These are phyloP conservation scores for Malus domestica DNA, from an alignment of 306 rosid species.

Conservation along the genomic window DNA sequence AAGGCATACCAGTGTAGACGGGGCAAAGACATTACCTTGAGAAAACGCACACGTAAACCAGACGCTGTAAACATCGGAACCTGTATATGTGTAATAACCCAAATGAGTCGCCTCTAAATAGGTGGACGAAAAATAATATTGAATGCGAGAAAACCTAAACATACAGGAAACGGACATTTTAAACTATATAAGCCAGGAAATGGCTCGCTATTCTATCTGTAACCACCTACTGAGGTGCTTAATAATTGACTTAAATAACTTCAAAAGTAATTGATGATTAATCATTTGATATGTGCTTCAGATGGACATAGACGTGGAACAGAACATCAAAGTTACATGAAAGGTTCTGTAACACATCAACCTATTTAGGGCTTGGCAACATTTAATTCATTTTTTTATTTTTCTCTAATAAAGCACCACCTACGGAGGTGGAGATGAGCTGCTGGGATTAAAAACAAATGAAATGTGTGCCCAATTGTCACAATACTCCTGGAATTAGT, in stretches of 20 bases:
- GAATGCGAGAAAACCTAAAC: neutral
- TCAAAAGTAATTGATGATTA: too few species aligned
- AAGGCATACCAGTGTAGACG: neutral
- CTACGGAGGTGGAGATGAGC: neutral
- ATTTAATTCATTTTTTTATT: neutral
- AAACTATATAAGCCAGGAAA: neutral
- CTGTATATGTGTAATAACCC: conserved; percentile 17
- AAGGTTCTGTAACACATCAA: neutral
- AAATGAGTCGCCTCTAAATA: neutral
- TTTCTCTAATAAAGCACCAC: neutral
- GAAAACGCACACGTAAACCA: conserved; percentile 93
- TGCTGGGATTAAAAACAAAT: neutral
- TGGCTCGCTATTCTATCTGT: neutral
- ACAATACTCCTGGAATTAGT: conserved; percentile 3
- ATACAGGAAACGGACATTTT: neutral
- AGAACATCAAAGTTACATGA: neutral
- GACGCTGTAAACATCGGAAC: conserved; percentile 99
- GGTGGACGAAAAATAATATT: neutral
- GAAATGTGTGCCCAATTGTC: neutral
- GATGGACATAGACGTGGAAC: neutral
- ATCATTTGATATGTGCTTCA: neutral
- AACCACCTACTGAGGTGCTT: too few species aligned
- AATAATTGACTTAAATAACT: too few species aligned
- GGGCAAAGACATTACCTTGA: conserved; percentile 45
- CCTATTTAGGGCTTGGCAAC: neutral